A percentile compares a stretch with the other conserved stretches of the same genome.
Conservation (phyloP, 192 early-diverging fungal species). For the Rhizophagus prolifer region DNA sequence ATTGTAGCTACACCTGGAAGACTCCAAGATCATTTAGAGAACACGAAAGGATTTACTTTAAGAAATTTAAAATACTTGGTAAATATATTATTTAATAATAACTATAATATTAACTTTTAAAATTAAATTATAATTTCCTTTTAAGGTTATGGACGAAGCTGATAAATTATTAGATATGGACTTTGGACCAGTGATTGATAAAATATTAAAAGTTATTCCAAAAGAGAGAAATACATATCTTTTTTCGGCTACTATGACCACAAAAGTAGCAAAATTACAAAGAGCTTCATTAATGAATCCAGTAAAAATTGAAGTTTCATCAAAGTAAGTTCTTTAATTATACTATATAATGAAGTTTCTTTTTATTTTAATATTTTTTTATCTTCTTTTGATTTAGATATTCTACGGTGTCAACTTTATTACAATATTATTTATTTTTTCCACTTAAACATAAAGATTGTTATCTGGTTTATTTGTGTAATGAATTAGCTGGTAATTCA, state of each 20-base stretch:
- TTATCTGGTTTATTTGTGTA: slow-evolving; percentile 90
- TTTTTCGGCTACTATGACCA: slow-evolving; percentile 99
- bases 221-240: slow-evolving; percentile 89
- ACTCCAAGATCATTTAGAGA: slow-evolving; percentile 94
- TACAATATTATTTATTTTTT: slow-evolving; percentile 97
- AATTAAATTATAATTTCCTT: neutral
- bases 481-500: slow-evolving; percentile 88
- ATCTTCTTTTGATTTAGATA: slow-evolving; percentile 51
- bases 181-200: slow-evolving; percentile 96
- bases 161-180: slow-evolving; percentile 92
- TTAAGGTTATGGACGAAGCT: slow-evolving; percentile 83
- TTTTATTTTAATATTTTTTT: neutral
- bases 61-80: slow-evolving; percentile 87
- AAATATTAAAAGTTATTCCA: slow-evolving; percentile 89
- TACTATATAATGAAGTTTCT: neutral
- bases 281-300: slow-evolving; percentile 86
- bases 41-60: slow-evolving; percentile 97
- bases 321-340: slow-evolving; percentile 57
- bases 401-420: slow-evolving; percentile 88
- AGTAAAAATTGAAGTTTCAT: slow-evolving; percentile 93
- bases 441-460: slow-evolving; percentile 95
- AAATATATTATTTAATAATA: neutral
- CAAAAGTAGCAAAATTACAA: slow-evolving; percentile 96
- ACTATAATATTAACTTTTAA: neutral
- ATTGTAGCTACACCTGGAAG: slow-evolving; percentile 95